Evolutionary conservation across 768 basidiomycete genomes (phyloP).

Genomic region (Tulasnella calospora): DNA sequence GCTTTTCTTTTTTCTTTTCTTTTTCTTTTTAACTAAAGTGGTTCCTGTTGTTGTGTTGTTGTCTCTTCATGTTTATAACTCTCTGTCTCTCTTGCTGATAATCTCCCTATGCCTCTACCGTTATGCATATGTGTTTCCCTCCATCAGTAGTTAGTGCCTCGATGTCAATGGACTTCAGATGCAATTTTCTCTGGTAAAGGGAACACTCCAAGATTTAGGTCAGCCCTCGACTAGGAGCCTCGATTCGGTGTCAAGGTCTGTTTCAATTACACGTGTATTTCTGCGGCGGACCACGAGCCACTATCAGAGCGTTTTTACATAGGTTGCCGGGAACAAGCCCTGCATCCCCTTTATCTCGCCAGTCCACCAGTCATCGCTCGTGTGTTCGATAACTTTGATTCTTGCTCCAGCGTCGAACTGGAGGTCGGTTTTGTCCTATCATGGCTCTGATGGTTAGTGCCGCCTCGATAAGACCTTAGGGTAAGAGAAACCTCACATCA

Average conservation of each 20-base stretch:
- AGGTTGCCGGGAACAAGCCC: slow-evolving; percentile 38
- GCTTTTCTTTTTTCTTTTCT: background rate
- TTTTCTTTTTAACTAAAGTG: background rate
- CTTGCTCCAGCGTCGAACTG: slow-evolving; percentile 37
- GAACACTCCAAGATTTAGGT: background rate
- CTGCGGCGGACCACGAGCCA: background rate
- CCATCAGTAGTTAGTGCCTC: background rate
- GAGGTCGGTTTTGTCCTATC: slow-evolving; percentile 36
- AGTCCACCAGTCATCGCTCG: slow-evolving; percentile 42
- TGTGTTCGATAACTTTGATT: slow-evolving; percentile 36
- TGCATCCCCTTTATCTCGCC: slow-evolving; percentile 36
- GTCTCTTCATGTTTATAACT: background rate
- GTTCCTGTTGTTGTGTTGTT: background rate
- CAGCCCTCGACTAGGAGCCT: background rate
- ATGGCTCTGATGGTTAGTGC: background rate
- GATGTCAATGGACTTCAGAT: no score
- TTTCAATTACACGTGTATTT: background rate
- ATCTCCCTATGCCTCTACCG: background rate
- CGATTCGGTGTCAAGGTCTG: background rate
- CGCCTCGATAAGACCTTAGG: background rate
- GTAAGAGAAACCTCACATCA: slow-evolving; percentile 22
- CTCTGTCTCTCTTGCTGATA: background rate
- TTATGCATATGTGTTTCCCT: background rate
- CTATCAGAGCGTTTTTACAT: slow-evolving; percentile 29
- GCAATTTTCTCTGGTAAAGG: background rate